Evolutionary conservation across 2,329 filamentous ascomycete genomes (phyloP), one percentile per base, ranked within the genome.

Genomic region (Penicillium janthinellum): DNA sequence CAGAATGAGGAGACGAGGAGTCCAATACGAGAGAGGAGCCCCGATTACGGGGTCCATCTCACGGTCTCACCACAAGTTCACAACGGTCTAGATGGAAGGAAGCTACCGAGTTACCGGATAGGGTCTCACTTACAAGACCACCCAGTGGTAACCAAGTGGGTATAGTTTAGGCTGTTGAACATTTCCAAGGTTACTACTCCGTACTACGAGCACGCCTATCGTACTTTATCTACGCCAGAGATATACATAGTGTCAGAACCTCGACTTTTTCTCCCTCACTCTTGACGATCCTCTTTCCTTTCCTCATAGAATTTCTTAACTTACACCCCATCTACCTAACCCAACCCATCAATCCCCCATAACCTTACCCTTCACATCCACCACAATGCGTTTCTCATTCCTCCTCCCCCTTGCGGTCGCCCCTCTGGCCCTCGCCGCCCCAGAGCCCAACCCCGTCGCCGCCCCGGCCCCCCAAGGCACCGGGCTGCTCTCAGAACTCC

Each of bases 401-500:
- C 51, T 71, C 17, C 57, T 70, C 22, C 56, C 65, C 44, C 56
- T 71, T 22, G 62, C 65, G 20, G 41, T 63, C 31, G 64, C 64
- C 45, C 64, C 63, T 14, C 48, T 68, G 31, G 65, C 65, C 20
- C 42, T 65, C 14, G 62, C 67, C 7, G 54, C 61, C 11, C 65
- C 68, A 20, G 65, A 67, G 34, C 60, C 48, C 34, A 68, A 66
- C 50, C 68, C 66, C 14, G 62, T 71, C n/a, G 67, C 63, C 8
- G 62, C 65, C 4, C 65, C 64, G 1, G 65, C 63, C 1, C 68
- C 69, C 57, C 20, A 60, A 7, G 6, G 60, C n/a, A 51, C 53
- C 39, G 70, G 68, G 17, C 62, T 74, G 31, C 62, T 73, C 45
- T 52, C 62, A 2, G 68, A 73, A 3, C 60, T 74, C 10, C 70